Evolutionary conservation across 2,329 filamentous ascomycete genomes (phyloP).

Genomic region (Aspergillus neotritici): DNA sequence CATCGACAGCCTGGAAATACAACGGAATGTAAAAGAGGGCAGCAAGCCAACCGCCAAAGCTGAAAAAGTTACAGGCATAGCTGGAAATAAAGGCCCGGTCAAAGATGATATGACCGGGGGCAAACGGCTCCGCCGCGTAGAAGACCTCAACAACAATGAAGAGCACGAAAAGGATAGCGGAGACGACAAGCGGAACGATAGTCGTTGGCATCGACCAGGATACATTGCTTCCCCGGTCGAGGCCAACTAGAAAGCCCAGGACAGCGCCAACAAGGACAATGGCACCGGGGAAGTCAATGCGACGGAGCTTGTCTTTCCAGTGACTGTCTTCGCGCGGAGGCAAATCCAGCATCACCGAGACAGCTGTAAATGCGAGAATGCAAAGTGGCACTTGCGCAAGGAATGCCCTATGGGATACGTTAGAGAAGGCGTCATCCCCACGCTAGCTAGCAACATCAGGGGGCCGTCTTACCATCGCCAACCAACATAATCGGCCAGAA

Average conservation of each 20-base stretch:
- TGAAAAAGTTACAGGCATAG: conserved; percentile 69
- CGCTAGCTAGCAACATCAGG: not conserved
- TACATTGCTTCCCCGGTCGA: conserved; percentile 68
- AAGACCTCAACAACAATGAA: conserved; percentile 66
- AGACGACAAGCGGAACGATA: conserved; percentile 51
- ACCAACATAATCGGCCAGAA: conserved; percentile 66
- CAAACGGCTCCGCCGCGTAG: conserved; percentile 65
- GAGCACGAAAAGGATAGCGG: conserved; percentile 55
- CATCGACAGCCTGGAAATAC: conserved; percentile 69
- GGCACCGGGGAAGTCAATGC: conserved; percentile 70
- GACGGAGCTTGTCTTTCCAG: conserved; percentile 60
- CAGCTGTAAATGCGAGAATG: conserved; percentile 58
- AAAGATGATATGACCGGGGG: conserved; percentile 68
- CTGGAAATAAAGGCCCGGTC: conserved; percentile 60
- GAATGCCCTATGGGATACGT: conserved; percentile 54
- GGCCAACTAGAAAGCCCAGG: conserved; percentile 59
- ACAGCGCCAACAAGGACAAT: conserved; percentile 61
- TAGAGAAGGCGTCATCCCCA: conserved; percentile 4
- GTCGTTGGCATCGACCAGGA: conserved; percentile 60
- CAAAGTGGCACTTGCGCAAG: conserved; percentile 65
- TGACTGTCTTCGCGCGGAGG: conserved; percentile 54
- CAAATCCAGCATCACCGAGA: conserved; percentile 58
- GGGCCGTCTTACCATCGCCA: conserved; percentile 61
- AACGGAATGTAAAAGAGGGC: conserved; percentile 69
- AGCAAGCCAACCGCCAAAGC: conserved; percentile 55